Evolutionary conservation across 495 filamentous ascomycete genomes (phyloP).

Genomic region (Annulohypoxylon moriforme): DNA sequence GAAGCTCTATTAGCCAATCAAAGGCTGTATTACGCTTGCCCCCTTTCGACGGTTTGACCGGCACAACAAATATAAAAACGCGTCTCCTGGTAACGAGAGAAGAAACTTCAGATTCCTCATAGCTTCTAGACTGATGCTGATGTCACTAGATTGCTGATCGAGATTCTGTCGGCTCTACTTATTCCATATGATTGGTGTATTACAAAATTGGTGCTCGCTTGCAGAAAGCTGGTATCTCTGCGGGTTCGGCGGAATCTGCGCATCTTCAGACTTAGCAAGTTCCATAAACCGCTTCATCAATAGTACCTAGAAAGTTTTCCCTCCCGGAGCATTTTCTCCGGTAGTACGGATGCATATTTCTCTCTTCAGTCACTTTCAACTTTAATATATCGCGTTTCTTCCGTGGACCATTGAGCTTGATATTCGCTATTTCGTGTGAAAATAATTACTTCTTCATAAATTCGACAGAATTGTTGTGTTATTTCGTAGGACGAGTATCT

Average conservation of each 20-base stretch:
- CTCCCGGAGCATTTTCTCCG: constrained; percentile 6
- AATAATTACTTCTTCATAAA: background rate
- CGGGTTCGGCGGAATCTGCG: background rate
- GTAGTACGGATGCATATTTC: background rate
- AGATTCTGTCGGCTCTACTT: constrained; percentile 10
- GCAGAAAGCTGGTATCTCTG: background rate
- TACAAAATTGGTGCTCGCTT: constrained; percentile 7
- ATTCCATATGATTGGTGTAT: background rate
- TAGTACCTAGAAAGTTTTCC: background rate
- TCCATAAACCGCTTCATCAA: background rate
- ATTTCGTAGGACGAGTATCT: background rate
- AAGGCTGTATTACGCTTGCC: background rate
- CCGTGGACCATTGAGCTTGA: background rate
- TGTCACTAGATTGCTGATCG: constrained; percentile 19
- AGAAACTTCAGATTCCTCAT: background rate
- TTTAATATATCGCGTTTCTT: background rate
- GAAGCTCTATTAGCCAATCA: constrained; percentile 19
- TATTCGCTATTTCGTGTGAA: background rate
- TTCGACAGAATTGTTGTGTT: background rate
- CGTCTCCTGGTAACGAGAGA: background rate
- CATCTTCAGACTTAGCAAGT: constrained; percentile 14
- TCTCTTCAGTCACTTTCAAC: background rate
- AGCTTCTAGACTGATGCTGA: constrained; percentile 14
- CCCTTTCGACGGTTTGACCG: background rate
- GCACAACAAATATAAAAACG: constrained; percentile 3